Base-by-base conservation (phyloP, 2,329 filamentous ascomycete species). In the Talaromyces sp. region DNA sequence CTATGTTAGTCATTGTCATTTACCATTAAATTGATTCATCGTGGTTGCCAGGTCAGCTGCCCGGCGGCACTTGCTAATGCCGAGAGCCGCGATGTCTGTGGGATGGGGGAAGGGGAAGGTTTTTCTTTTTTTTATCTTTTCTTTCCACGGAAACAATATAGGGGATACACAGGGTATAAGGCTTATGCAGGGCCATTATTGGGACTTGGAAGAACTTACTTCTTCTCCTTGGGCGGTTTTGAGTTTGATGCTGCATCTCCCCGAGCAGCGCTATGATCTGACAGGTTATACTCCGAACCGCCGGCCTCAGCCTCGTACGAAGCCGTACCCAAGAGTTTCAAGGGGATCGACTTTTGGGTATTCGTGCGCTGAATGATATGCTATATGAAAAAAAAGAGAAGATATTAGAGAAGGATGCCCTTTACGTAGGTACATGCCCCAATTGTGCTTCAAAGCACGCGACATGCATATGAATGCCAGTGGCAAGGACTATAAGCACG, bases 351-450 rank as follows among this genome's bases (percentile, higher is more conserved):
- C 48, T 78, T 79, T 50, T 84, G 80, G 37, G 86, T 87, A 64
- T 85, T 87, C 49, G 86, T 88, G 61, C 87, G 83, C 65, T 86
- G 80, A 48, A 89, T 76, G 41, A 86, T 86, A 64, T 86, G 83
- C 82, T 84, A 63, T 43, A 58, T 36, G 37, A n/a, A 47, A 10
- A 19, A 36, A 10, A 8, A 17, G 22, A 14, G 19, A 24, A 32
- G 14, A 32, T 16, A 8, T n/a, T 29, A 29, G 32, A 16, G 11
- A 35, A 13, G 32, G 32, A n/a, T n/a, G n/a, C n/a, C n/a, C n/a
- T n/a, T n/a, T n/a, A n/a, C n/a, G n/a, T n/a, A n/a, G n/a, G n/a
- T n/a, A n/a, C n/a, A n/a, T n/a, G n/a, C n/a, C n/a, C n/a, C n/a
- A n/a, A n/a, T 35, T 35, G 11, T 13, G 11, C 11, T 35, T 35